Evolutionary conservation across 1,284 basidiomycete genomes (phyloP).

Genomic region (Melampsora allii-populina): DNA sequence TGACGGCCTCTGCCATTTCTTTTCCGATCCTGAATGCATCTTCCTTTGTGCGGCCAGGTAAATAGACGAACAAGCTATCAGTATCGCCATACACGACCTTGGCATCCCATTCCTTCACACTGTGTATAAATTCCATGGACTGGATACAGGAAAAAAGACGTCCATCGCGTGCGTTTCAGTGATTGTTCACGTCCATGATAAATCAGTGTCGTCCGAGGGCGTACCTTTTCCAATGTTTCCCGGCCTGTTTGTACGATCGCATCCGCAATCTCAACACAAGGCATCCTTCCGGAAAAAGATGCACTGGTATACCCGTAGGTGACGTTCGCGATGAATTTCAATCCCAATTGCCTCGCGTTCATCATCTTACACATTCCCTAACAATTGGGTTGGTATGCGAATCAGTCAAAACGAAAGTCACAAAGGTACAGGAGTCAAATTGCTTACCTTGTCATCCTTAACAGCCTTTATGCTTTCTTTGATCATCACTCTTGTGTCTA

Average conservation of each 20-base stretch:
- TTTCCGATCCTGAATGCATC: conserved; percentile 89
- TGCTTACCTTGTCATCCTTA: conserved; percentile 66
- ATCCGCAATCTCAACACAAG: conserved; percentile 95
- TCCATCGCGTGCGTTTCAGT: conserved; percentile 12
- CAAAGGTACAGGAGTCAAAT: not conserved
- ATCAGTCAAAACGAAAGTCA: not conserved
- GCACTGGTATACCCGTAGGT: conserved; percentile 95
- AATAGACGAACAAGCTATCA: conserved; percentile 86
- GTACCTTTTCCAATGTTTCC: conserved; percentile 88
- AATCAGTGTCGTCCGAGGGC: conserved; percentile 32
- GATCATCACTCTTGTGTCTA: conserved; percentile 97
- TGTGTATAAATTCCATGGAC: conserved; percentile 80
- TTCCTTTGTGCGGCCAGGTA: conserved; percentile 82
- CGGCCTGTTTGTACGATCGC: conserved; percentile 94
- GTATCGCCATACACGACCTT: conserved; percentile 98
- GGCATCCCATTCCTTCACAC: conserved; percentile 77
- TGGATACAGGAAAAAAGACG: conserved; percentile 51
- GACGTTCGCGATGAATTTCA: conserved; percentile 82
- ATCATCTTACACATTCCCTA: conserved; percentile 71
- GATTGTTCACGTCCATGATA: not conserved
- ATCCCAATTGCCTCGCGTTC: conserved; percentile 79
- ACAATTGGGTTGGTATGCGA: not conserved
- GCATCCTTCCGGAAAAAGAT: conserved; percentile 93
- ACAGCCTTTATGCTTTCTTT: conserved; percentile 87
- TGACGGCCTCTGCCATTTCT: conserved; percentile 84